These are phyloP conservation scores for Aurinia saxatilis DNA, from an alignment of 345 rosid genomes.

Conservation along the genomic window DNA sequence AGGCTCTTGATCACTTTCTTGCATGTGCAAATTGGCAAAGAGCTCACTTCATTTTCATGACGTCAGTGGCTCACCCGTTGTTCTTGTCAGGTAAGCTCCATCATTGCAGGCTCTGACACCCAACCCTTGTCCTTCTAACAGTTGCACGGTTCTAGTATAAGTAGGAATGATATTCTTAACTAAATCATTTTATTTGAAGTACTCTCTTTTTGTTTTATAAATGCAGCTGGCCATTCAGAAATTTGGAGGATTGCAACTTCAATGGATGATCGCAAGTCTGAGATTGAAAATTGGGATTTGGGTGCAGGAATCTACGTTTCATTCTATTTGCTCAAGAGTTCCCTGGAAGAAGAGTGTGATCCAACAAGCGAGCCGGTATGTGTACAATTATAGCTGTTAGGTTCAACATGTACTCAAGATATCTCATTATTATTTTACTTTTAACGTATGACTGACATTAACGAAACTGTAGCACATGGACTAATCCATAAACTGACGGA, in stretches of 20 bases:
- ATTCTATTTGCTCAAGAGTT: slow-evolving; percentile 64
- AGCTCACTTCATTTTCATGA: slow-evolving; percentile 77
- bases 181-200: not conserved
- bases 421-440: not conserved
- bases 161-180: not conserved
- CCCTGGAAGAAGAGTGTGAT: slow-evolving; percentile 45
- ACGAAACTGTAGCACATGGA: too few species aligned
- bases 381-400: not conserved
- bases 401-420: too few species aligned
- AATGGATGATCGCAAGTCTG: slow-evolving; percentile 88
- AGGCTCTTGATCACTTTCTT: slow-evolving; percentile 85
- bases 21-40: slow-evolving; percentile 83
- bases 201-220: not conserved
- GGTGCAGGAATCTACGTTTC: slow-evolving; percentile 82
- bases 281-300: slow-evolving; percentile 93
- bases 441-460: too few species aligned
- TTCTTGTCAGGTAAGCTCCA: slow-evolving; percentile 64
- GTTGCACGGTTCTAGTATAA: not conserved
- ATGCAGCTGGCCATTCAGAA: slow-evolving; percentile 67
- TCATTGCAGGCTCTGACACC: not conserved
- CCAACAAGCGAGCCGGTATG: slow-evolving; percentile 52
- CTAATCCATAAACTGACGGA: not conserved
- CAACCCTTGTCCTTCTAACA: not conserved
- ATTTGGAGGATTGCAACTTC: slow-evolving; percentile 68
- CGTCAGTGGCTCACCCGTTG: slow-evolving; percentile 62